These are phyloP conservation scores for Dendrobium chrysotoxum DNA, from an alignment of 106 monocot species.

Conservation along the genomic window DNA sequence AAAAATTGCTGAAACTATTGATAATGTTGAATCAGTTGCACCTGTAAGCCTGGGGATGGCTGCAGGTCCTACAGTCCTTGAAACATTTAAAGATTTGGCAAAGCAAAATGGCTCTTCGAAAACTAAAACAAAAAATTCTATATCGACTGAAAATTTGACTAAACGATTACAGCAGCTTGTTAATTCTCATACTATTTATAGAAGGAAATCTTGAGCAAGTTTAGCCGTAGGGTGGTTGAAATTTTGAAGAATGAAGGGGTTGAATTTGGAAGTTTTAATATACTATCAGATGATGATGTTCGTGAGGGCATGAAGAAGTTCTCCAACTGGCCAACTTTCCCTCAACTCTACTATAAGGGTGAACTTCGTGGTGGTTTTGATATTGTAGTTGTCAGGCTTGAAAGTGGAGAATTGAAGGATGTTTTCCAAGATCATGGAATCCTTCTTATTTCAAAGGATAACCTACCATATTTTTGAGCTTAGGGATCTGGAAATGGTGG, in stretches of 20 bases:
- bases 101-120: constrained; percentile 33
- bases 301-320: constrained; percentile 78
- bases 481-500: constrained; percentile 11
- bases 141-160: constrained; percentile 27
- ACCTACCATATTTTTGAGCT: neutral
- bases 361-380: constrained; percentile 90
- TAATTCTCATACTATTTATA: too few relatives aligned
- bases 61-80: constrained; percentile 59
- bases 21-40: constrained; percentile 50
- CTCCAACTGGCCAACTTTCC: constrained; percentile 89
- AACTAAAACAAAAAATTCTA: constrained; percentile 5
- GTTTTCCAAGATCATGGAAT: constrained; percentile 31
- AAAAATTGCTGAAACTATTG: constrained; percentile 53
- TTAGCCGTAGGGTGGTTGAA: too few relatives aligned
- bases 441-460: neutral
- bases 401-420: constrained; percentile 33
- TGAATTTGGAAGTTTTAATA: constrained; percentile 67
- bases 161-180: constrained; percentile 43
- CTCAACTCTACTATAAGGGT: constrained; percentile 81
- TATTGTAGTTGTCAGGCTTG: constrained; percentile 75
- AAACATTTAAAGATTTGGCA: constrained; percentile 55
- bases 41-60: constrained; percentile 87
- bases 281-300: constrained; percentile 74
- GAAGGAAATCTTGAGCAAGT: too few relatives aligned
- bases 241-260: too few relatives aligned